Evolutionary conservation across 1,284 basidiomycete species (phyloP).

Genomic region (Schizophyllum commune): DNA sequence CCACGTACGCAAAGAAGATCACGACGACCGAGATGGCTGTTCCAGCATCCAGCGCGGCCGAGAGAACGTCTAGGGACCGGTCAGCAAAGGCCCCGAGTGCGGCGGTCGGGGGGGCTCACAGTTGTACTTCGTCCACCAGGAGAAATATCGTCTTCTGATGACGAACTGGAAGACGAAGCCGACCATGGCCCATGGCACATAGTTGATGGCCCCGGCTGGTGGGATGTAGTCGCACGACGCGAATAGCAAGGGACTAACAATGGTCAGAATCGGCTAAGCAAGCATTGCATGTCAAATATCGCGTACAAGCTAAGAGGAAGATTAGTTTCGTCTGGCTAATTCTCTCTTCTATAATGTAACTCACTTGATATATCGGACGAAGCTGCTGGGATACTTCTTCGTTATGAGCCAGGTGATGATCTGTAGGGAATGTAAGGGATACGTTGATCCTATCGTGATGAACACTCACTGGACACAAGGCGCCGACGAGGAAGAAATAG

Average conservation of each 20-base stretch:
- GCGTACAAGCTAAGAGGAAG: slow-evolving; percentile 1
- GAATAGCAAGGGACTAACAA: slow-evolving; percentile 6
- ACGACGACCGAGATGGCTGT: slow-evolving; percentile 40
- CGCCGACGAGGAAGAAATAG: slow-evolving; percentile 54
- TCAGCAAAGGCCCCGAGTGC: background rate
- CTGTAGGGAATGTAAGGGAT: background rate
- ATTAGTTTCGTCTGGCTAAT: background rate
- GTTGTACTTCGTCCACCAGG: slow-evolving; percentile 71
- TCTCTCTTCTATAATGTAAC: slow-evolving; percentile 7
- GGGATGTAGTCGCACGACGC: slow-evolving; percentile 2
- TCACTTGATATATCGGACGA: slow-evolving; percentile 39
- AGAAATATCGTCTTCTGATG: slow-evolving; percentile 51
- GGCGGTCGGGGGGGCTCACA: slow-evolving; percentile 22
- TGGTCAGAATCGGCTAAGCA: background rate
- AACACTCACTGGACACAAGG: slow-evolving; percentile 27
- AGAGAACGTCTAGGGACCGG: slow-evolving; percentile 38
- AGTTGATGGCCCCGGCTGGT: slow-evolving; percentile 35
- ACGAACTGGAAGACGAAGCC: slow-evolving; percentile 54
- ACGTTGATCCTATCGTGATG: background rate
- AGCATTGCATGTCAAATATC: background rate
- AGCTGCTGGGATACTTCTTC: slow-evolving; percentile 34
- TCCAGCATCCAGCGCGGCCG: slow-evolving; percentile 54
- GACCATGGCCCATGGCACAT: slow-evolving; percentile 37
- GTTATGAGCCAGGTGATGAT: slow-evolving; percentile 29
- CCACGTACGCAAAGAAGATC: slow-evolving; percentile 41